Base-by-base conservation (phyloP, 805 yeast species). In the Komagataella kurtzmanii region DNA sequence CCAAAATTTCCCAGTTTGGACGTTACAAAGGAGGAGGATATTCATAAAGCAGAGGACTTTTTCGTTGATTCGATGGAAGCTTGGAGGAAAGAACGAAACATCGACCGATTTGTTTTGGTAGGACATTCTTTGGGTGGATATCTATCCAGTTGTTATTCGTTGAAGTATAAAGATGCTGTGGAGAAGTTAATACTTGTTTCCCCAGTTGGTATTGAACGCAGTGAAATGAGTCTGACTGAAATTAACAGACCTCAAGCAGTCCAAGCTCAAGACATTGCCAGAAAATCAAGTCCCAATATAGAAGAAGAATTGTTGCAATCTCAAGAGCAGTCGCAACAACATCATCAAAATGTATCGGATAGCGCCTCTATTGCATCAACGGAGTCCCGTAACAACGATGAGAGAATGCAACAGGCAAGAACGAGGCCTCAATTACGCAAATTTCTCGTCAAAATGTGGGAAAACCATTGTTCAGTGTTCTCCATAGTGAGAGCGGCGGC, bases 101-200 rank as follows among this genome's bases (percentile, higher is more conserved):
- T 85, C 8, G 70, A 70, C 1, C 71, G 75, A 50, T 74, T 85
- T 48, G 79, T 76, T 54, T 59, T 86, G n/a, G 70, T 85, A 17
- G 91, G 88, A 1, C 95, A 86, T 62, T 86, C 95, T 0, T 79
- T 79, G 58, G 95, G 95, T 46, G 93, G 88, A 0, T 82, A 84
- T 58, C 68, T 88, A 63, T 75, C 85, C 1, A 79, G 75, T 51
- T 76, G 81, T n/a, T 85, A 83, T 59, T 73, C 85, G 10, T 59
- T 80, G 48, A 78, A 71, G 54, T 72, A 80, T 57, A 63, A 75
- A 0, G 48, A 46, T 3, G 48, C 55, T 4, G 71, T 86, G 10
- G 66, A 72, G n/a, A 76, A 79, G 53, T 62, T 86, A 56, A 70
- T 83, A 3, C 66, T 86, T 45, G 70, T 85, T 3, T 83, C 89